Conservation (phyloP, 2,329 filamentous ascomycete species). For the Talaromyces sp. region DNA sequence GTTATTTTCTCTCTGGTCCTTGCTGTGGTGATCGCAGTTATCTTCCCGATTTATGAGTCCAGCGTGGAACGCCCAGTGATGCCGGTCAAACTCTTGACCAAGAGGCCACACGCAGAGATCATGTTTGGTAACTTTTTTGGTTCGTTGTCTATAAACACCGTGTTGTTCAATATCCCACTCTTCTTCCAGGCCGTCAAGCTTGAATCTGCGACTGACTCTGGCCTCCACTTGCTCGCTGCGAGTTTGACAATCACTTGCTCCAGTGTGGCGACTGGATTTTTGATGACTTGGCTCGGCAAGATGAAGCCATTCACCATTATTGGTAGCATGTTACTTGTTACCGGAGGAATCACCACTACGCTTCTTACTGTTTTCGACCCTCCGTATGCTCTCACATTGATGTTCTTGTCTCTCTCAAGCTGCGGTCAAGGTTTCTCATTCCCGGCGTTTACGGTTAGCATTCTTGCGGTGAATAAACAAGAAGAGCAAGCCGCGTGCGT, state of each 20-base stretch:
- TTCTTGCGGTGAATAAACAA: constrained; percentile 58
- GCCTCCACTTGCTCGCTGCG: constrained; percentile 65
- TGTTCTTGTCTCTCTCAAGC: constrained; percentile 54
- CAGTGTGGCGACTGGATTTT: constrained; percentile 57
- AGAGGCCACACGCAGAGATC: constrained; percentile 44
- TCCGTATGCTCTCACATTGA: constrained; percentile 50
- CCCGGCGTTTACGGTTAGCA: constrained; percentile 59
- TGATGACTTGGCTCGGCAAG: constrained; percentile 56
- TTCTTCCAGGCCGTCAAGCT: constrained; percentile 74
- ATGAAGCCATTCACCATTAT: constrained; percentile 57
- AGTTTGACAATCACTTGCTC: constrained; percentile 52
- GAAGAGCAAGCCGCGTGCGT: constrained; percentile 65
- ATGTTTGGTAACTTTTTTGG: constrained; percentile 52
- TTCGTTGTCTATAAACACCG: constrained; percentile 47
- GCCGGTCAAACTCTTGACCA: constrained; percentile 45
- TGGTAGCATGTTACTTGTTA: constrained; percentile 47
- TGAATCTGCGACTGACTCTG: constrained; percentile 64
- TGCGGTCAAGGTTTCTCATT: constrained; percentile 62
- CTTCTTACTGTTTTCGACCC: constrained; percentile 46
- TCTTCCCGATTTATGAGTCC: constrained; percentile 40
- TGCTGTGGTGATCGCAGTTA: constrained; percentile 32
- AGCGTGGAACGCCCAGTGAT: constrained; percentile 46
- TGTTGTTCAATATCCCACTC: constrained; percentile 67
- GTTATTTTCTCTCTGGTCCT: constrained; percentile 44
- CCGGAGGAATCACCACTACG: constrained; percentile 50